These are phyloP conservation scores for Fusarium protoensiforme DNA, from an alignment of 2,329 filamentous ascomycete genomes.

Conservation along the genomic window DNA sequence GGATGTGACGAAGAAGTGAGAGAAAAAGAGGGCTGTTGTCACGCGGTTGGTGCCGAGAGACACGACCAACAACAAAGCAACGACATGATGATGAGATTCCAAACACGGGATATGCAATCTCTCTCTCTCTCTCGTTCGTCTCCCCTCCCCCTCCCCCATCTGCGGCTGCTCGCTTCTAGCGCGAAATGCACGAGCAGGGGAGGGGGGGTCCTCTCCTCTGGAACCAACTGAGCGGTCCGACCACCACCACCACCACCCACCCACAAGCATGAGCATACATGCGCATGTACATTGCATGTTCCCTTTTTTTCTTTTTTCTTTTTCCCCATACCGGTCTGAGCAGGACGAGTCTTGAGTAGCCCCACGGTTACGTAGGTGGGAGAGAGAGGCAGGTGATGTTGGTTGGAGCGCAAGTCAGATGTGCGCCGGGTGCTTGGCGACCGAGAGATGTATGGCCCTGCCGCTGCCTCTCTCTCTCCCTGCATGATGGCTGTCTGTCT, in stretches of 20 bases:
- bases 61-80: background rate
- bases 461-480: constrained; percentile 6
- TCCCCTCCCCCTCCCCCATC: background rate
- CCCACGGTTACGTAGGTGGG: constrained; percentile 16
- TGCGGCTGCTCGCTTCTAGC: constrained; percentile 4
- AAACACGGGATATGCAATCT: background rate
- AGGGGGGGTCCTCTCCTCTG: background rate
- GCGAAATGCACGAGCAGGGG: constrained; percentile 13
- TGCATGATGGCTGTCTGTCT: constrained; percentile 6
- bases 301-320: no score
- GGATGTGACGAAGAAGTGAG: background rate
- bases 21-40: background rate
- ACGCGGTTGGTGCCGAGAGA: background rate
- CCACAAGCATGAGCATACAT: background rate
- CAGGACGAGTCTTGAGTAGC: background rate
- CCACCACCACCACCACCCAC: no score
- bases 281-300: background rate
- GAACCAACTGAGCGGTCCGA: constrained; percentile 17
- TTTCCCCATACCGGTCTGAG: constrained; percentile 34
- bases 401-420: constrained; percentile 6
- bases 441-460: constrained; percentile 7
- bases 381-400: background rate
- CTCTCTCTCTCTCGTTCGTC: background rate
- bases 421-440: constrained; percentile 1
- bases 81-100: background rate